These are phyloP conservation scores for Singerocomus inundabilis DNA, from an alignment of 1,284 basidiomycete genomes.

Conservation along the genomic window DNA sequence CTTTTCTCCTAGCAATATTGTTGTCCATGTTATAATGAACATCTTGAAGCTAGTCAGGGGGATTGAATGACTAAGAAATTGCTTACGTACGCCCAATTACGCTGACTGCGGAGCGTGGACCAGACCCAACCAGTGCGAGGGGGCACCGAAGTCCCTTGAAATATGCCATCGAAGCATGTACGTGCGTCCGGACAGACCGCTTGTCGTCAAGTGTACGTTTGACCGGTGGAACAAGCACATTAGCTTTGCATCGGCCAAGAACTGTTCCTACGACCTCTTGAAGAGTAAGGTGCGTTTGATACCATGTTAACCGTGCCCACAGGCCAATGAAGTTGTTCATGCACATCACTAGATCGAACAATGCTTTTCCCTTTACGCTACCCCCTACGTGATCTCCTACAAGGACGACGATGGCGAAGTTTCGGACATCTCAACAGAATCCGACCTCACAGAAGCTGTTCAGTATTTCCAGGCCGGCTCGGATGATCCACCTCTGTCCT, in stretches of 20 bases:
- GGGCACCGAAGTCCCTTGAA: not conserved
- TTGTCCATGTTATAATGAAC: constrained; percentile 16
- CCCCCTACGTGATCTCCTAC: constrained; percentile 72
- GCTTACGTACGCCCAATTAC: too few relatives aligned
- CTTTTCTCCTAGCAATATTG: constrained; percentile 12
- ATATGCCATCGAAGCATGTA: constrained; percentile 29
- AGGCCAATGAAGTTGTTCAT: not conserved
- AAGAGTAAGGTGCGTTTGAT: constrained; percentile 54
- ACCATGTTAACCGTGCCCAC: not conserved
- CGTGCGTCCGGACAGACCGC: constrained; percentile 57
- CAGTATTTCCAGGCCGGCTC: constrained; percentile 72
- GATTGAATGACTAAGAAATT: not conserved
- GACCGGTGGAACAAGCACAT: constrained; percentile 74
- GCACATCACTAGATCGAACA: constrained; percentile 65
- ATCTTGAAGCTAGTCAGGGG: not conserved
- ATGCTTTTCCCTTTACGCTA: constrained; percentile 73
- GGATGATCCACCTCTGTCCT: constrained; percentile 67
- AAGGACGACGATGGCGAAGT: constrained; percentile 85
- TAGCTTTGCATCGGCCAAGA: constrained; percentile 71
- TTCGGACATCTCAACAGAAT: constrained; percentile 64
- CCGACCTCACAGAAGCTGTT: constrained; percentile 82
- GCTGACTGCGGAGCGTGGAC: constrained; percentile 26
- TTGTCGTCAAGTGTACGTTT: constrained; percentile 78
- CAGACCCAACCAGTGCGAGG: too few relatives aligned
- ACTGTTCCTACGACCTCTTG: constrained; percentile 73